phyloP scores from a whole-genome alignment of 345 rosid species.

The Arabidopsis suecica region DNA sequence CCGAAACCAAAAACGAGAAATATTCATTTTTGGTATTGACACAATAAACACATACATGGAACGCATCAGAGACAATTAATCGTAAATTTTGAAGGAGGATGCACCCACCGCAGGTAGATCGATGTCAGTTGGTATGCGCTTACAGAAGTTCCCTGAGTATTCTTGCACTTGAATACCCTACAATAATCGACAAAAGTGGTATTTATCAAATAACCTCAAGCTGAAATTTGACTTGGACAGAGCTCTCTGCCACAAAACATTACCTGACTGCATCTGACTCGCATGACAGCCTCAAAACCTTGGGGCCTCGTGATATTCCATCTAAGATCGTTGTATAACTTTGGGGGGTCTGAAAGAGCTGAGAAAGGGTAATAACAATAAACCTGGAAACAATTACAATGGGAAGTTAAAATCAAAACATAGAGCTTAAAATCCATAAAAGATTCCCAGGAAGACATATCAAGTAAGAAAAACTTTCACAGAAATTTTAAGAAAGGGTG shows the following conservation, averaged over 20 bases:
- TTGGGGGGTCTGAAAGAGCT: conserved; percentile 86
- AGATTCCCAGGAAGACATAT: conserved; percentile 6
- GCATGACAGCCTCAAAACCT: conserved; percentile 98
- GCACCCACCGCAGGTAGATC: conserved; percentile 91
- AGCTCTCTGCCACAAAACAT: conserved; percentile 28
- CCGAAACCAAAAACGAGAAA: neutral
- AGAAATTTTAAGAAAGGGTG: conserved; percentile 8
- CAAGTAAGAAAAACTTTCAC: conserved; percentile 14
- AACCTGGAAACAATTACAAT: conserved; percentile 61
- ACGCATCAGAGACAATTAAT: neutral
- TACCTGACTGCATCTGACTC: conserved; percentile 98
- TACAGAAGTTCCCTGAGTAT: conserved; percentile 94
- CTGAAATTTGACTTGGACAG: conserved; percentile 19
- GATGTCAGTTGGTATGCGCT: conserved; percentile 93
- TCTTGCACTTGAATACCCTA: conserved; percentile 99
- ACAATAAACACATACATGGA: conserved; percentile 6
- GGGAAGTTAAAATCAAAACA: conserved; percentile 27
- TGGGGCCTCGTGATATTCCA: conserved; percentile 99
- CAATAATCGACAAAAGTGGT: conserved; percentile 25
- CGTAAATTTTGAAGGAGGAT: conserved; percentile 10
- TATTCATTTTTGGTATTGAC: conserved; percentile 1
- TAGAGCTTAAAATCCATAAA: conserved; percentile 11
- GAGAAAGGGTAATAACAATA: conserved; percentile 93
- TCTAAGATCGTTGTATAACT: conserved; percentile 96
- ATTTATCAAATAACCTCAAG: conserved; percentile 31